These are phyloP conservation scores for Artemisia argyi DNA, from an alignment of 129 eudicot genomes.

Conservation along the genomic window DNA sequence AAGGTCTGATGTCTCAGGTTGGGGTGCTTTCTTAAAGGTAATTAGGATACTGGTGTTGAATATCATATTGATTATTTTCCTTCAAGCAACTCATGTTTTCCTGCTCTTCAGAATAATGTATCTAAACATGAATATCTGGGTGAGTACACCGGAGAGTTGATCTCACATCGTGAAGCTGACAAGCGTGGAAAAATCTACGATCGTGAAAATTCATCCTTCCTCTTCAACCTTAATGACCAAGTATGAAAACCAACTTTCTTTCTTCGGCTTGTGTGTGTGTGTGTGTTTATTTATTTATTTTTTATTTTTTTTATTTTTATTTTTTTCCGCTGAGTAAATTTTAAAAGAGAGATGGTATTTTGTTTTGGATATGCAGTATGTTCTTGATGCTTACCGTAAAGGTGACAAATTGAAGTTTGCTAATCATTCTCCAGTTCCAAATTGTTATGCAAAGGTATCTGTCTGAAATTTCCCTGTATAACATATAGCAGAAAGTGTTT, in stretches of 20 bases:
- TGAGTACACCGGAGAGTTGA: slow-evolving; percentile 90
- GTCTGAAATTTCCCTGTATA: neutral
- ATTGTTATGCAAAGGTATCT: slow-evolving; percentile 94
- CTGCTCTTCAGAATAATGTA: slow-evolving; percentile 65
- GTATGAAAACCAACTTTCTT: slow-evolving; percentile 26
- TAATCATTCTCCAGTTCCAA: slow-evolving; percentile 97
- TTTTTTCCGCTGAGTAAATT: neutral
- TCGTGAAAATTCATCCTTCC: slow-evolving; percentile 80
- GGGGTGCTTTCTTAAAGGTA: slow-evolving; percentile 99
- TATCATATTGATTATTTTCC: neutral
- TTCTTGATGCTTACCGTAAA: slow-evolving; percentile 97
- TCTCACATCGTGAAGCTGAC: slow-evolving; percentile 93
- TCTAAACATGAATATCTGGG: slow-evolving; percentile 89
- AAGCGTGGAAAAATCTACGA: slow-evolving; percentile 90
- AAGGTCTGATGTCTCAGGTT: slow-evolving; percentile 88
- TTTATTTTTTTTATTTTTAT: too few relatives aligned
- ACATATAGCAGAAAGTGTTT: neutral
- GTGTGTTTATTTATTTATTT: too few relatives aligned
- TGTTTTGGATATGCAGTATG: slow-evolving; percentile 55
- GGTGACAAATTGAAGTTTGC: slow-evolving; percentile 98
- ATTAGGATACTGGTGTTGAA: neutral
- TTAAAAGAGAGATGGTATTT: neutral
- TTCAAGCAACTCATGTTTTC: slow-evolving; percentile 18
- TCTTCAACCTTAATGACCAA: slow-evolving; percentile 86
- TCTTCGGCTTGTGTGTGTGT: neutral